A percentile compares a stretch with the other conserved stretches of the same genome.
Conservation (phyloP, 2,329 filamentous ascomycete genomes). For the Fusarium buxicola region DNA sequence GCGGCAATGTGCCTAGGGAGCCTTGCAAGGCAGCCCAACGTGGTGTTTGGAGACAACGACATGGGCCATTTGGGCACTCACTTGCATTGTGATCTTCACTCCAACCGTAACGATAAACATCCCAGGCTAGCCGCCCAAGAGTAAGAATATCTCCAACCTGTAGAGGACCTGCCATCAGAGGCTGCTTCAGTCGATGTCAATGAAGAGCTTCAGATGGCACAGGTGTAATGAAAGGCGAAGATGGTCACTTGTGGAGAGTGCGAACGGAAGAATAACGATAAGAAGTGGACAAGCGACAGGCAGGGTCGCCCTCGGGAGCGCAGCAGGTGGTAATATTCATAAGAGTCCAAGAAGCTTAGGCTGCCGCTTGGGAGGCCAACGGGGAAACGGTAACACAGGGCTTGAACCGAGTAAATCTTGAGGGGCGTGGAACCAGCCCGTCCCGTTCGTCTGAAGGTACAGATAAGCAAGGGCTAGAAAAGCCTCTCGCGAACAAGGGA, state of each 20-base stretch:
- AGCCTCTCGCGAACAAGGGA: constrained; percentile 15
- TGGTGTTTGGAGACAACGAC: constrained; percentile 6
- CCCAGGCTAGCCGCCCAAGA: constrained; percentile 49
- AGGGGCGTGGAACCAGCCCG: constrained; percentile 18
- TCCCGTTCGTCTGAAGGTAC: constrained; percentile 1
- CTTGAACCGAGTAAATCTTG: background rate
- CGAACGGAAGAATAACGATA: background rate
- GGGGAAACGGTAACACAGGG: constrained; percentile 4
- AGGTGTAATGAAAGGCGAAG: background rate
- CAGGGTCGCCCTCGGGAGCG: constrained; percentile 5
- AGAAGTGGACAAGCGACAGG: constrained; percentile 9
- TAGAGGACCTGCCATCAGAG: constrained; percentile 42
- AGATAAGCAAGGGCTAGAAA: constrained; percentile 28
- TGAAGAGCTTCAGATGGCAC: constrained; percentile 8
- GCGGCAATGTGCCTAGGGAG: constrained; percentile 16
- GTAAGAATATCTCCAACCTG: constrained; percentile 50
- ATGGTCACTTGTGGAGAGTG: constrained; percentile 9
- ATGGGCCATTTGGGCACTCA: constrained; percentile 39
- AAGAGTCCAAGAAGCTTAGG: constrained; percentile 16
- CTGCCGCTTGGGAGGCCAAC: constrained; percentile 11
- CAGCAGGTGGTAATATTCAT: constrained; percentile 17
- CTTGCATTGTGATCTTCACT: constrained; percentile 49
- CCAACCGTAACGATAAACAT: constrained; percentile 50
- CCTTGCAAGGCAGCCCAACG: constrained; percentile 31
- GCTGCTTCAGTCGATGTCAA: constrained; percentile 11